Conservation (phyloP, 78 protist species). For the Polysphondylium violaceum region DNA sequence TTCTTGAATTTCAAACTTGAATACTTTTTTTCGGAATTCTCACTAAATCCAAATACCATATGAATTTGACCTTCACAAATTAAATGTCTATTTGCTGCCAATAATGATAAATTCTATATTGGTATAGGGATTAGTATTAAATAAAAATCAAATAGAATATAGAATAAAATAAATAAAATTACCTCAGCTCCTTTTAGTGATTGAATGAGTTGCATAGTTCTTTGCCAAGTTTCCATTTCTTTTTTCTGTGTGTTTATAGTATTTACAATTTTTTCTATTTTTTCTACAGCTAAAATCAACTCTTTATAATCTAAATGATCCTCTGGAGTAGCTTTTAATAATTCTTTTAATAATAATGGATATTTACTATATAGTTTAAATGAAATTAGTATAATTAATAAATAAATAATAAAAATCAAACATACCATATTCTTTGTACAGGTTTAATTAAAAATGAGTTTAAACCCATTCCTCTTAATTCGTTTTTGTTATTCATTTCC, state of each 20-base stretch:
- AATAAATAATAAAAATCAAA: neutral
- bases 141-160: neutral
- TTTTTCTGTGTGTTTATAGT: slow-evolving; percentile 44
- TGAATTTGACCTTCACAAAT: slow-evolving; percentile 53
- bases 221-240: slow-evolving; percentile 76
- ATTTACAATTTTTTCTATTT: slow-evolving; percentile 64
- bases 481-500: slow-evolving; percentile 20
- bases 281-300: slow-evolving; percentile 51
- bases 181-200: slow-evolving; percentile 72
- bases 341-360: slow-evolving; percentile 52
- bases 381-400: neutral
- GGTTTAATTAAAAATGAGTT: slow-evolving; percentile 76
- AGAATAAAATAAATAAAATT: neutral
- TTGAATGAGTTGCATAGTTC: slow-evolving; percentile 78
- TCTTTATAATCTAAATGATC: slow-evolving; percentile 60
- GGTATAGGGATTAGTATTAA: neutral
- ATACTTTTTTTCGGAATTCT: slow-evolving; percentile 42
- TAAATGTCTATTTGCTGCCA: slow-evolving; percentile 58
- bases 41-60: slow-evolving; percentile 45
- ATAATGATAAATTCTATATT: slow-evolving; percentile 43
- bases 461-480: slow-evolving; percentile 61
- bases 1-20: slow-evolving; percentile 47
- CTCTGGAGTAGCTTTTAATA: slow-evolving; percentile 65
- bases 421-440: slow-evolving; percentile 66
- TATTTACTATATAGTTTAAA: slow-evolving; percentile 18